phyloP scores from a whole-genome alignment of 2,329 filamentous ascomycete genomes.

The Apiospora sp. region DNA sequence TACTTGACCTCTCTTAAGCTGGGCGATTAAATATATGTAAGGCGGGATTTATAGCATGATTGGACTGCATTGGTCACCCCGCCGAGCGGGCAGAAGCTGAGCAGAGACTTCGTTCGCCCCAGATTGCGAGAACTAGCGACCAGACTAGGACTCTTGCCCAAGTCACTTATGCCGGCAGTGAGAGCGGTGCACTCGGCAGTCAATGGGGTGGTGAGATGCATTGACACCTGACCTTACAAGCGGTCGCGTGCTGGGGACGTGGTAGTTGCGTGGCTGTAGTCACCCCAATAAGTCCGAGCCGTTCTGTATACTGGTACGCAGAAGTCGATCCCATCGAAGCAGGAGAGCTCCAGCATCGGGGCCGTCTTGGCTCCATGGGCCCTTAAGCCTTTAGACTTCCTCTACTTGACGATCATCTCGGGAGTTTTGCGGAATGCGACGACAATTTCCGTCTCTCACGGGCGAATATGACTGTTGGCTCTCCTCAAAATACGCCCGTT shows the following conservation, averaged over 20 bases:
- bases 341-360: background rate
- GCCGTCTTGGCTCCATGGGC: background rate
- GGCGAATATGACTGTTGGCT: background rate
- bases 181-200: conserved; percentile 8
- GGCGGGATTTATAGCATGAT: background rate
- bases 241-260: background rate
- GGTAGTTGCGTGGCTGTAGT: background rate
- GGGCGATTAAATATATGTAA: background rate
- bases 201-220: background rate
- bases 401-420: conserved; percentile 1
- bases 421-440: conserved; percentile 20
- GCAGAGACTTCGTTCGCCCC: conserved; percentile 8
- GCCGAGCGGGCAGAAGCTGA: background rate
- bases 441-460: conserved; percentile 11
- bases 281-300: background rate
- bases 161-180: conserved; percentile 18
- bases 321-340: background rate
- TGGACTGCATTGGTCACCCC: background rate
- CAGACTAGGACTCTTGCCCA: conserved; percentile 3
- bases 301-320: background rate
- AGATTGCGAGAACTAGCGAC: conserved; percentile 3
- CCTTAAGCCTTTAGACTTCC: background rate
- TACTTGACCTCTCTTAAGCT: background rate
- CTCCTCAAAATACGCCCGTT: background rate
- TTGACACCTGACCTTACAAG: background rate